Percentiles rank a stretch among this genome's conserved stretches.
These are phyloP conservation scores for Sesbania bispinosa DNA, from an alignment of 306 rosid species.

Conservation along the genomic window DNA sequence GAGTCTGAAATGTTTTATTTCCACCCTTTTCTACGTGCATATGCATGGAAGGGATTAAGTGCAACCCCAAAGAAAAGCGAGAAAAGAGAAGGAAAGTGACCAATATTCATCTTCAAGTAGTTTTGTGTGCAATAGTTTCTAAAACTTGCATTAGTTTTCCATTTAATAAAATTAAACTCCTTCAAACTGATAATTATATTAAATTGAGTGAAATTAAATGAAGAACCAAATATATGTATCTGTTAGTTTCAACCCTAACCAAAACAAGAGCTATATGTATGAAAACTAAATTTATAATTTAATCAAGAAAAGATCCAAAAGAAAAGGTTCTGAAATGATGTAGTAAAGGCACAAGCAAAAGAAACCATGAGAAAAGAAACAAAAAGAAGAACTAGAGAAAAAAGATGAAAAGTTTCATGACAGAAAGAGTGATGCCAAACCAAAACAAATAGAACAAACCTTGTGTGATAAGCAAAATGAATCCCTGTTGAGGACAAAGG, in stretches of 20 bases:
- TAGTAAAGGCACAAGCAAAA: neutral
- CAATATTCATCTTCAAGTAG: neutral
- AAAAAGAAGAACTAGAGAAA: neutral
- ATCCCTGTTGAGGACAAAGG: constrained; percentile 35
- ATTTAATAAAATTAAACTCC: no score
- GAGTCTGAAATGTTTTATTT: neutral
- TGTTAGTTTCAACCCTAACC: neutral
- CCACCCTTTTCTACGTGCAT: constrained; percentile 1
- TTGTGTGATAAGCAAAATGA: constrained; percentile 30
- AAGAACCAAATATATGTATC: neutral
- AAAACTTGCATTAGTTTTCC: neutral
- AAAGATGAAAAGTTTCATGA: neutral
- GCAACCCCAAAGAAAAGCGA: neutral
- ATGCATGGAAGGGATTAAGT: constrained; percentile 13
- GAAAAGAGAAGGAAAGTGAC: neutral
- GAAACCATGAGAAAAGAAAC: neutral
- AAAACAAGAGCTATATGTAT: neutral
- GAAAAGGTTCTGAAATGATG: constrained; percentile 10
- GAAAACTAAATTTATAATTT: neutral
- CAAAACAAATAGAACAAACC: constrained; percentile 32
- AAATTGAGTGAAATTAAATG: neutral
- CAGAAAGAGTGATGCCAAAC: neutral
- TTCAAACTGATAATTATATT: neutral
- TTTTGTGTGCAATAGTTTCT: neutral
- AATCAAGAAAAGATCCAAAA: neutral